Percentiles rank a stretch among this genome's conserved stretches.
These are phyloP conservation scores for Cyanidioschyzon merolae DNA, from an alignment of 23 red algal species.

Conservation along the genomic window DNA sequence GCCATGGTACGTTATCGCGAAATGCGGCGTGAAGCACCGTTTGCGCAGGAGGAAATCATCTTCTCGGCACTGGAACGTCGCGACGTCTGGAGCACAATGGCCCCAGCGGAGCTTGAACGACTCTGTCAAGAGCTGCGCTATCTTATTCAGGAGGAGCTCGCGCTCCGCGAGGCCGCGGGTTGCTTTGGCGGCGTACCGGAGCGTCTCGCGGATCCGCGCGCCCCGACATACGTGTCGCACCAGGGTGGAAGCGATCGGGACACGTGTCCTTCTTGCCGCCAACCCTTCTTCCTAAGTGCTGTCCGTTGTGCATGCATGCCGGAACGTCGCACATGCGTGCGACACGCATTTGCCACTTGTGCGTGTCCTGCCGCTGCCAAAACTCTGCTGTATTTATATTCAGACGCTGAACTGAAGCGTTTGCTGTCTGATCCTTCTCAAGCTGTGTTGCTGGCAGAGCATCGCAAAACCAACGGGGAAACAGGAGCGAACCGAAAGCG, in stretches of 20 bases:
- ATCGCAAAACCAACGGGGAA: too few relatives aligned
- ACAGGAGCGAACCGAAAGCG: too few relatives aligned
- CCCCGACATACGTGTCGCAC: background rate
- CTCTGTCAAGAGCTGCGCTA: constrained; percentile 7
- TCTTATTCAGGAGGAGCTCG: background rate
- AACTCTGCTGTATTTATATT: constrained; percentile 3
- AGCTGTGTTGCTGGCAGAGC: too few relatives aligned
- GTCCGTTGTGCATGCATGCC: background rate
- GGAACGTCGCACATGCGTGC: background rate
- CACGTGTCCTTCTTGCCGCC: background rate
- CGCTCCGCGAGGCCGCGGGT: constrained; percentile 4
- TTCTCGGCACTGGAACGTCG: constrained; percentile 5
- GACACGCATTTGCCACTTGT: background rate
- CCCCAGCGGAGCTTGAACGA: background rate
- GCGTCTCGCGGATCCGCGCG: background rate
- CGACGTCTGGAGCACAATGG: background rate
- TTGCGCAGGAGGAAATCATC: constrained; percentile 3
- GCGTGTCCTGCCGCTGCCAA: background rate
- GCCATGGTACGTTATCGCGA: constrained; percentile 22
- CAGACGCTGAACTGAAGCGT: background rate
- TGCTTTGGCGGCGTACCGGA: background rate
- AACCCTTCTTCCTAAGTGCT: constrained; percentile 6
- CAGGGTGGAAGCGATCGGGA: background rate
- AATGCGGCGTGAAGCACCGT: constrained; percentile 6
- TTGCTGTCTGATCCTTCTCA: background rate